Evolutionary conservation across 208 protist species (phyloP).

Genomic region (Perkinsela sp.): DNA sequence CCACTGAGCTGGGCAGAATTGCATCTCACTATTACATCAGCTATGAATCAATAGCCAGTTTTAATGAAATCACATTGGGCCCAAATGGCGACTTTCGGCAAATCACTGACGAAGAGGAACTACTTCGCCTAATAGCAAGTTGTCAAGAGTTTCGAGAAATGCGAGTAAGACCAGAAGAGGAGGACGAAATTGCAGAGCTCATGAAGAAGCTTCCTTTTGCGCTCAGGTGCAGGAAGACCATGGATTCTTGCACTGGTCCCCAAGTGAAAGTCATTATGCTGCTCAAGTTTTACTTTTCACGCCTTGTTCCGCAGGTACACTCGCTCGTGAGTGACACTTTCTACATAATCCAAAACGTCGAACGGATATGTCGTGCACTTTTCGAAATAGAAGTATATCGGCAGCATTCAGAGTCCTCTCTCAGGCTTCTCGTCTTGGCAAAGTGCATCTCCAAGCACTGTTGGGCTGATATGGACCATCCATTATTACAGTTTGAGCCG

Average conservation of each 20-base stretch:
- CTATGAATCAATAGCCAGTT: constrained; percentile 72
- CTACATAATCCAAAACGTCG: constrained; percentile 84
- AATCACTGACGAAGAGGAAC: constrained; percentile 51
- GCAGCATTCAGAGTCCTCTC: constrained; percentile 46
- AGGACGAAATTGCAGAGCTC: constrained; percentile 66
- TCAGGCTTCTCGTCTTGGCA: constrained; percentile 54
- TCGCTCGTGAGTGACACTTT: constrained; percentile 70
- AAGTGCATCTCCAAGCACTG: constrained; percentile 68
- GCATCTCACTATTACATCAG: constrained; percentile 91
- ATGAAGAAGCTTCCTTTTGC: constrained; percentile 17
- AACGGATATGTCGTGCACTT: constrained; percentile 73
- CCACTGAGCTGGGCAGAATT: constrained; percentile 78
- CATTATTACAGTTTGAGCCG: constrained; percentile 44
- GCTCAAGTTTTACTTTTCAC: constrained; percentile 81
- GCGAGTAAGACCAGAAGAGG: constrained; percentile 77
- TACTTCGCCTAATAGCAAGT: constrained; percentile 64
- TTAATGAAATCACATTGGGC: constrained; percentile 64
- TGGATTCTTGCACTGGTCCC: constrained; percentile 35
- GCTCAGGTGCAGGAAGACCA: constrained; percentile 34
- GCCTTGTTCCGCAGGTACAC: constrained; percentile 43
- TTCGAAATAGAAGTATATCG: constrained; percentile 86
- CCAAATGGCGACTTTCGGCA: constrained; percentile 51
- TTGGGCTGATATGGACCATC: constrained; percentile 71
- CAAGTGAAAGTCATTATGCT: constrained; percentile 84
- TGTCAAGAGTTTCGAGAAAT: constrained; percentile 87